Base-by-base conservation (phyloP, 2,329 filamentous ascomycete species). In the Exophiala phaeomuriformis region DNA sequence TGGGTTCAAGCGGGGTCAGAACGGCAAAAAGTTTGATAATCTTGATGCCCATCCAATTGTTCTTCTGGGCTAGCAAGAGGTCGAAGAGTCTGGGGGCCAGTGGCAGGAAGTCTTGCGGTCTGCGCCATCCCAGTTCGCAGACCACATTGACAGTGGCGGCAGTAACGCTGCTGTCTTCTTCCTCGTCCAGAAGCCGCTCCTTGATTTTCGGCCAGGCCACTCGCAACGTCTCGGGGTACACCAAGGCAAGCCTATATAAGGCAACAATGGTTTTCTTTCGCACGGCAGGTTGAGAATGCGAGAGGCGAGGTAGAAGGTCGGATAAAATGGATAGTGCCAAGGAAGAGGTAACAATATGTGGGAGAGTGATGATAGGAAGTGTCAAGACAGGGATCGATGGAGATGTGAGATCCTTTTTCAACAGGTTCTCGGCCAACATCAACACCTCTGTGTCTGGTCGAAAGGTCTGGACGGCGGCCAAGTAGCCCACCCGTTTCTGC, bases 31-130 rank as follows among this genome's bases (percentile, higher is more conserved):
- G 79, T 72, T 98, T 98, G 69, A 98, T 97, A 58, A 98, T 82
- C 69, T 98, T 98, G 68, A 98, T 98, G 55, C 90, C 90, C 91
- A 98, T 97, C 93, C 93, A 98, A 70, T 98, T 98, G 71, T 98
- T 97, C 36, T 86, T 86, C 52, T 90, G 85, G 56, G 94, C 86
- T 8, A 96, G 90, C 29, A 98, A 75, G 12, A 98, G 77, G 66
- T 96, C 90, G 64, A 97, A 98, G 29, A 98, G 72, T 54, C 93
- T 80, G 5, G 93, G 93, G 0, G 93, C 93, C 31, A 98, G 76
- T 9, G 93, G 88, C 31, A 98, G 75, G 64, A 97, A 97, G 69
- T 98, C 93, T 62, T 91, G 85, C 3, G 93, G 93, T 62, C 93
- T 80, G 63, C 93, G 82, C 88, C 91, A 96, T 4, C 91, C 91